These are phyloP conservation scores for Pseudevernia furfuracea DNA, from an alignment of 495 filamentous ascomycete genomes.

Conservation along the genomic window DNA sequence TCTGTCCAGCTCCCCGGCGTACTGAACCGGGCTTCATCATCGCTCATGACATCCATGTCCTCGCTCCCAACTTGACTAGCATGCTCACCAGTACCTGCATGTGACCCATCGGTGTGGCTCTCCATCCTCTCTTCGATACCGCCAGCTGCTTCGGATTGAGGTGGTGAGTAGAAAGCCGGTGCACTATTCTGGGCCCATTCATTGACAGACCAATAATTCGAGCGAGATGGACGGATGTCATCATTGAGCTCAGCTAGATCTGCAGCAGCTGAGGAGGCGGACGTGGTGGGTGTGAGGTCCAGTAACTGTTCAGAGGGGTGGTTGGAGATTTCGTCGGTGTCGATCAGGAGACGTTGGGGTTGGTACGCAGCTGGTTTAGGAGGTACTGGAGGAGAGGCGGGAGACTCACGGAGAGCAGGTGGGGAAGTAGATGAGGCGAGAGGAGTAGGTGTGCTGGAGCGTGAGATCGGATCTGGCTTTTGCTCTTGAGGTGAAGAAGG, in stretches of 20 bases:
- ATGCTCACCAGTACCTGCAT: constrained; percentile 24
- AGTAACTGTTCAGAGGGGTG: constrained; percentile 37
- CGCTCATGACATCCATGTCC: constrained; percentile 56
- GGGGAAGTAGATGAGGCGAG: constrained; percentile 13
- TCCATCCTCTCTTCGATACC: constrained; percentile 29
- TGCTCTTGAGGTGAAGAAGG: background rate
- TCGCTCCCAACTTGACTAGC: constrained; percentile 28
- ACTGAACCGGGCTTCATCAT: constrained; percentile 49
- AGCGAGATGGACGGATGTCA: constrained; percentile 31
- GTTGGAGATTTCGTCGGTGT: constrained; percentile 33
- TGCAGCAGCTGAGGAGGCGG: constrained; percentile 18
- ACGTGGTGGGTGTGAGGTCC: constrained; percentile 41
- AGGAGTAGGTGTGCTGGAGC: constrained; percentile 20
- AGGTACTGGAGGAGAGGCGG: constrained; percentile 14
- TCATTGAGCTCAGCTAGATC: constrained; percentile 35
- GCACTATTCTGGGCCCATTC: constrained; percentile 28
- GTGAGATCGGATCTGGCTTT: constrained; percentile 3
- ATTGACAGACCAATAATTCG: constrained; percentile 30
- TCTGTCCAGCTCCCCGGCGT: constrained; percentile 75
- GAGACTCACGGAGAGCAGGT: constrained; percentile 15
- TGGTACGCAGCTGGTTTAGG: constrained; percentile 22
- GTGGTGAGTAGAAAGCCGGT: constrained; percentile 28
- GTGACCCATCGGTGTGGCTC: constrained; percentile 29
- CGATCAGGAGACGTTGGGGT: constrained; percentile 26
- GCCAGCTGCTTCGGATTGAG: constrained; percentile 26